Evolutionary conservation across 495 filamentous ascomycete genomes (phyloP).

Genomic region (Margaritispora aquatica): DNA sequence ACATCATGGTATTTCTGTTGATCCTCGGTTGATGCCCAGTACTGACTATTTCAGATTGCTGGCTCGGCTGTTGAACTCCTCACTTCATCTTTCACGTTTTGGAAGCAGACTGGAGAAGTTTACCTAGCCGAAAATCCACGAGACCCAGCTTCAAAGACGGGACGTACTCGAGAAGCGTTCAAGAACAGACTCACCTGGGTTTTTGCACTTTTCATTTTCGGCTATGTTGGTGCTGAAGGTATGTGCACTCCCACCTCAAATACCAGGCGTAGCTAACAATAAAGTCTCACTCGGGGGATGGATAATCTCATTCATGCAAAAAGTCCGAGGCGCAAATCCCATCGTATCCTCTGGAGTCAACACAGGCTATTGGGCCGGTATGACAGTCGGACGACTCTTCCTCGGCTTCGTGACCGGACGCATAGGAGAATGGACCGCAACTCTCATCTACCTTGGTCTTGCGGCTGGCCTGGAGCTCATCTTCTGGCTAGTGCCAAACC

Average conservation of each 20-base stretch:
- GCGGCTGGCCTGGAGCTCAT: conserved; percentile 65
- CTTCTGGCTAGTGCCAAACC: conserved; percentile 77
- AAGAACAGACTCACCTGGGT: conserved; percentile 63
- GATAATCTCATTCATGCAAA: conserved; percentile 81
- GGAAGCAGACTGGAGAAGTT: conserved; percentile 56
- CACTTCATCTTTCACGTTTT: conserved; percentile 53
- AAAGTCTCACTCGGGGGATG: conserved; percentile 74
- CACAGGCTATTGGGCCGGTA: conserved; percentile 78
- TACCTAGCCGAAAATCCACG: conserved; percentile 47
- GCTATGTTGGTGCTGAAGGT: conserved; percentile 72
- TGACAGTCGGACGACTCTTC: conserved; percentile 67
- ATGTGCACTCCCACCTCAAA: not conserved
- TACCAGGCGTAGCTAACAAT: not conserved
- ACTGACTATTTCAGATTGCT: conserved; percentile 40
- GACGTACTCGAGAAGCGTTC: conserved; percentile 48
- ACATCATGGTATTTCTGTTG: conserved; percentile 35
- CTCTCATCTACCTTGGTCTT: conserved; percentile 51
- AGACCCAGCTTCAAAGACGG: conserved; percentile 27
- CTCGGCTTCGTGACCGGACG: conserved; percentile 60
- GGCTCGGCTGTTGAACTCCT: conserved; percentile 54
- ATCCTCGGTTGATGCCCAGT: conserved; percentile 18
- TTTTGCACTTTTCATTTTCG: conserved; percentile 66
- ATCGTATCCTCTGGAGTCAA: conserved; percentile 67
- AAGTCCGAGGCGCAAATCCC: conserved; percentile 62
- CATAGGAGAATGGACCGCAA: conserved; percentile 61